Evolutionary conservation across 371 early-diverging fungal genomes (phyloP).

Genomic region (Chytridium lagenaria): DNA sequence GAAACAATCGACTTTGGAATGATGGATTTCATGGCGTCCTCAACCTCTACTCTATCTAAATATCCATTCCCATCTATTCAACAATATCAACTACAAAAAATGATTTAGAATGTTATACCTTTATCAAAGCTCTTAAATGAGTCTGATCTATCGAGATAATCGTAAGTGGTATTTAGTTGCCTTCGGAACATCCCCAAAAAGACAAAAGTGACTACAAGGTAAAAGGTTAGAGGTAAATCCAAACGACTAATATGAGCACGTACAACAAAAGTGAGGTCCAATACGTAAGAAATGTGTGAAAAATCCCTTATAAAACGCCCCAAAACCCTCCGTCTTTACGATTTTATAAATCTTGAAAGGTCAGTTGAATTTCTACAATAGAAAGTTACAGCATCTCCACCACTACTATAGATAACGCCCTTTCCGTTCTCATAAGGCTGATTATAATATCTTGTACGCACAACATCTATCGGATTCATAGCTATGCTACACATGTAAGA

Average conservation of each 20-base stretch:
- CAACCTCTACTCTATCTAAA: constrained; percentile 42
- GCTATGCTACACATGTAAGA: constrained; percentile 51
- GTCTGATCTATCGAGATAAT: constrained; percentile 50
- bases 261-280: constrained; percentile 73
- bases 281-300: constrained; percentile 72
- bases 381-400: constrained; percentile 49
- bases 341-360: constrained; percentile 52
- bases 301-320: constrained; percentile 73
- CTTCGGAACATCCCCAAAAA: constrained; percentile 65
- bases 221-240: too few relatives aligned
- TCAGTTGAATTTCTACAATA: background rate
- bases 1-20: constrained; percentile 3
- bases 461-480: constrained; percentile 78
- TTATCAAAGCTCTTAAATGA: constrained; percentile 54
- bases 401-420: constrained; percentile 55
- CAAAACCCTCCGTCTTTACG: constrained; percentile 60
- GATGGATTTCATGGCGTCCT: constrained; percentile 29
- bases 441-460: constrained; percentile 73
- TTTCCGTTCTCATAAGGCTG: constrained; percentile 61
- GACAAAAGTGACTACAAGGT: constrained; percentile 60
- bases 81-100: background rate
- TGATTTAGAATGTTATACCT: background rate
- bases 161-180: constrained; percentile 42
- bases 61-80: constrained; percentile 45
- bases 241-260: constrained; percentile 10